Base-by-base conservation (phyloP, 169 alveolate genomes). In the Plasmodium adleri region DNA sequence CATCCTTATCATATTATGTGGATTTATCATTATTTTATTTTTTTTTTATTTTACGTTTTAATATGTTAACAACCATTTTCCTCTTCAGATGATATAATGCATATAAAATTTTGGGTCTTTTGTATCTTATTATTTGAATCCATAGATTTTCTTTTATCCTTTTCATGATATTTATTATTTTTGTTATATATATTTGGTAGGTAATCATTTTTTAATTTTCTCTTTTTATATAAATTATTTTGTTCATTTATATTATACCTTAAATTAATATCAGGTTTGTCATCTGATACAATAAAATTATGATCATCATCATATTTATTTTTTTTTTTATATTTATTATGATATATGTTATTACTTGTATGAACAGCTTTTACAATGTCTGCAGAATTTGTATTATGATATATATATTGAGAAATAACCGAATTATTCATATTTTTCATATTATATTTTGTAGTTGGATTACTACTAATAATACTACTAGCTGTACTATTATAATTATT, bases 221-320 rank as follows among this genome's bases (percentile, higher is more conserved):
- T 66, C 45, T 80, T 80, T 59, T 80, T 80, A 67, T 28, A 80
- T 59, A 80, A 45, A 1, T 80, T 52, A 47, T 39, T 80, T 64
- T 80, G 52, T 52, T 80, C 72, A 60, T 80, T 80, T 9, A 58
- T 43, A 4, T 17, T 56, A 39, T 66, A 4, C 2, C 58, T 80
- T 8, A 78, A 64, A 66, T 67, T 80, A 15, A 67, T 15, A 49
- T 26, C 56, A 13, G 66, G 39, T n/a, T 80, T 56, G n/a, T 56
- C 80, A 59, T 80, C 90, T 8, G 28, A 10, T 12, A 80, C 50
- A 49, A 76, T 63, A 15, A 76, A 56, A 5, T 49, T 13, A 10
- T 76, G 63, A 32, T 76, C 67, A 10, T 76, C 75, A n/a, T 8
- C 47, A 13, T 22, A n/a, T 24, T 54, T 76, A 39, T 47, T 76